Percentiles rank a stretch among this genome's conserved stretches.
Evolutionary conservation across 257 asterid species (phyloP).

Genomic region (Primulina eburnea): DNA sequence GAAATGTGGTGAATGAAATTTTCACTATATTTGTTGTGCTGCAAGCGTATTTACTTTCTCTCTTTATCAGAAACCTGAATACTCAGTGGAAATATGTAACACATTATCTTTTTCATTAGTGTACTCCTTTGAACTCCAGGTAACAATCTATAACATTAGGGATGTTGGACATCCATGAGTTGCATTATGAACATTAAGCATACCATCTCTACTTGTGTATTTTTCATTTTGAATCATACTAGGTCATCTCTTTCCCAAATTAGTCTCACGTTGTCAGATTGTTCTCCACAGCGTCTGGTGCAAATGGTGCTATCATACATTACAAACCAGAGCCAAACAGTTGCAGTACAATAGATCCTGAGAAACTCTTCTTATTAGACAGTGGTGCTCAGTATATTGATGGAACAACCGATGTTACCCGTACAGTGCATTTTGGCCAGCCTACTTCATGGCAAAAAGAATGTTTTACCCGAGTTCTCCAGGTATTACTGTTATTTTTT

Average conservation of each 20-base stretch:
- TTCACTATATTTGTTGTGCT: too few relatives aligned
- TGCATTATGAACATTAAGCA: slow-evolving; percentile 9
- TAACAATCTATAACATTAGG: not conserved
- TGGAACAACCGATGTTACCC: slow-evolving; percentile 93
- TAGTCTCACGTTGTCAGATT: slow-evolving; percentile 23
- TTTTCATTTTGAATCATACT: slow-evolving; percentile 9
- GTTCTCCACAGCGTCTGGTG: slow-evolving; percentile 73
- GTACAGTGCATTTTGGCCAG: slow-evolving; percentile 91
- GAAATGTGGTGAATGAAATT: too few relatives aligned
- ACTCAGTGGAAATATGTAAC: not conserved
- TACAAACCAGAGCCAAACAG: slow-evolving; percentile 76
- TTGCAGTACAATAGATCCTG: slow-evolving; percentile 69
- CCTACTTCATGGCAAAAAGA: slow-evolving; percentile 85
- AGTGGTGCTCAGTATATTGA: slow-evolving; percentile 96
- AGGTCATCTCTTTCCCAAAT: slow-evolving; percentile 11
- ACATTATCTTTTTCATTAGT: not conserved
- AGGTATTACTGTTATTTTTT: slow-evolving; percentile 47
- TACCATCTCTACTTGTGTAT: slow-evolving; percentile 15
- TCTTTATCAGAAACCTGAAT: not conserved
- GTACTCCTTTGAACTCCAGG: slow-evolving; percentile 1
- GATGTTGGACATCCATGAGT: slow-evolving; percentile 13
- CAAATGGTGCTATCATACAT: slow-evolving; percentile 96
- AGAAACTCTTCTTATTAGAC: slow-evolving; percentile 83
- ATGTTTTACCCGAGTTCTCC: slow-evolving; percentile 92
- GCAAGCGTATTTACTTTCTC: too few relatives aligned